These are phyloP conservation scores for Zostera marina DNA, from an alignment of 116 monocot genomes.

Conservation along the genomic window DNA sequence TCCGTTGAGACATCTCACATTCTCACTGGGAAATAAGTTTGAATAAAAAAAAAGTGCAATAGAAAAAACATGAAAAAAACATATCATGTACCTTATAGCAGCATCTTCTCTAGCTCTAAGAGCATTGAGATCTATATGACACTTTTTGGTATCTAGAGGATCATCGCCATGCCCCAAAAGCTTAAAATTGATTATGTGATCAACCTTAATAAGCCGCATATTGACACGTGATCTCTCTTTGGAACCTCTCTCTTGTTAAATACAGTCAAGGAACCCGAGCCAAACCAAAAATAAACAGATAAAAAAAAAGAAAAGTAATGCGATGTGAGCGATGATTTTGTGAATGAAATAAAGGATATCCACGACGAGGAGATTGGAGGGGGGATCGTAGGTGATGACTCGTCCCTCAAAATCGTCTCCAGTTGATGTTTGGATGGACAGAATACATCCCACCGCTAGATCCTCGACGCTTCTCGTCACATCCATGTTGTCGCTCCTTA, in stretches of 20 bases:
- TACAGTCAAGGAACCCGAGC: not conserved
- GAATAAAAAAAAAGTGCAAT: not conserved
- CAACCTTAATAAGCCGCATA: conserved; percentile 56
- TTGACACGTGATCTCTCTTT: conserved; percentile 19
- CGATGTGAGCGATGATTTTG: not conserved
- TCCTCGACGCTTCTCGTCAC: conserved; percentile 34
- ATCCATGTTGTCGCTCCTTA: conserved; percentile 15
- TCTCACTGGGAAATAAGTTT: not conserved
- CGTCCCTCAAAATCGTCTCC: conserved; percentile 77
- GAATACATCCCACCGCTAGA: conserved; percentile 45
- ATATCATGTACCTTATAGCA: conserved; percentile 44
- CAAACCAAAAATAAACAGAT: not conserved
- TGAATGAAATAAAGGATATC: conserved; percentile 39
- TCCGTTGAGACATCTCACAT: no score
- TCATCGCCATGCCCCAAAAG: conserved; percentile 42
- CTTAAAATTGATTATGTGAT: conserved; percentile 55
- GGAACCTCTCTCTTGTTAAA: conserved; percentile 45
- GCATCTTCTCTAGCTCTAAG: conserved; percentile 73
- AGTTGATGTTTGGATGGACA: conserved; percentile 51
- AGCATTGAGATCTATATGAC: conserved; percentile 46
- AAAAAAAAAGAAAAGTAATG: not conserved
- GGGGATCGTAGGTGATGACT: conserved; percentile 71
- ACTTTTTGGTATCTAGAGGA: conserved; percentile 58
- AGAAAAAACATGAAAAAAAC: not conserved
- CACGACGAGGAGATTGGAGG: conserved; percentile 66